Evolutionary conservation across 2,329 filamentous ascomycete genomes (phyloP).

Genomic region (Alternaria conjuncta): DNA sequence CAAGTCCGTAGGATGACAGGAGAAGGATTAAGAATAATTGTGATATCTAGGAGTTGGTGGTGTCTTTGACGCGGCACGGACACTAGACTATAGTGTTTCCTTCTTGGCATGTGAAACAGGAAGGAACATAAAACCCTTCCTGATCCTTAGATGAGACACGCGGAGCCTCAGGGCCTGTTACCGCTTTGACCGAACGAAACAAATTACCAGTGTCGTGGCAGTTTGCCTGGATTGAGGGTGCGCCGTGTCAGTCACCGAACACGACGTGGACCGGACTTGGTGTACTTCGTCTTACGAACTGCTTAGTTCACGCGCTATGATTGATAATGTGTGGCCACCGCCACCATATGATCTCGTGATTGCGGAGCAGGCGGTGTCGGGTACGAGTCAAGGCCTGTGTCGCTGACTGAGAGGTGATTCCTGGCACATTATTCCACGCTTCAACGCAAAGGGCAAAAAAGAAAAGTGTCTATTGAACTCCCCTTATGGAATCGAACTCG

Average conservation of each 20-base stretch:
- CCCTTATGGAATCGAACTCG: not conserved
- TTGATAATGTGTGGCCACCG: not conserved
- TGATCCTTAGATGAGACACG: conserved; percentile 32
- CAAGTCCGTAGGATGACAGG: not conserved
- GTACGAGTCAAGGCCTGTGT: not conserved
- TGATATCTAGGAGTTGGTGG: not conserved
- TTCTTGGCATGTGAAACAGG: conserved; percentile 34
- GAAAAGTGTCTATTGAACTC: not conserved
- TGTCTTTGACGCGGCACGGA: not conserved
- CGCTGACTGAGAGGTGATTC: not conserved
- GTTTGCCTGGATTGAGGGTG: not conserved
- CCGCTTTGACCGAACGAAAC: not conserved
- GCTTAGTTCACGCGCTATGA: not conserved
- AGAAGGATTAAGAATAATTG: not conserved
- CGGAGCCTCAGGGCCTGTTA: conserved; percentile 21
- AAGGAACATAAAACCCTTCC: conserved; percentile 23
- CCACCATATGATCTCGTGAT: not conserved
- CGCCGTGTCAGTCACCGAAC: not conserved
- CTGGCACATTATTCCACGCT: not conserved
- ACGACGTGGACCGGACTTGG: not conserved
- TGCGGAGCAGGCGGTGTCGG: not conserved
- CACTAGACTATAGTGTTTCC: conserved; percentile 18
- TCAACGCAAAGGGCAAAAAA: not conserved
- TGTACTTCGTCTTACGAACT: not conserved
- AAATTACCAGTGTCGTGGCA: not conserved